A percentile compares a stretch with the other conserved stretches of the same genome.
Conservation (phyloP, 176 grass and related monocot species). For the Carex pumila region DNA sequence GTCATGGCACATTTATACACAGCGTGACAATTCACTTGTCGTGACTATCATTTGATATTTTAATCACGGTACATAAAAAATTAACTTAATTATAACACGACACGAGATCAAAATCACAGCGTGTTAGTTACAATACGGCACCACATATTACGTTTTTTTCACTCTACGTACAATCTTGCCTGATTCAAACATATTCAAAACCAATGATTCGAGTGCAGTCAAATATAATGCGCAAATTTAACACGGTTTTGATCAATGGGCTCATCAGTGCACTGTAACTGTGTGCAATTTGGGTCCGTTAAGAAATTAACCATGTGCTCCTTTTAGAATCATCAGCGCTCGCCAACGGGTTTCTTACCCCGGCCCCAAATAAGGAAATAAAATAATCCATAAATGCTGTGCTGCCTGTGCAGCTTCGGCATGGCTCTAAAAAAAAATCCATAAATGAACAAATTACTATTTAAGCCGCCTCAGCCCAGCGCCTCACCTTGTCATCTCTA, state of each 20-base stretch:
- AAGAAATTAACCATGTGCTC: neutral
- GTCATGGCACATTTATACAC: too few species aligned
- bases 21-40: too few species aligned
- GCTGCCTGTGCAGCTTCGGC: too few species aligned
- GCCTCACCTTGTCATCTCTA: neutral
- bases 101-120: too few species aligned
- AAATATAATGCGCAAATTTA: neutral
- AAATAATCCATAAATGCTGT: neutral
- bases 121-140: too few species aligned
- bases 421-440: too few species aligned
- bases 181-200: neutral
- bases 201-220: neutral
- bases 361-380: neutral
- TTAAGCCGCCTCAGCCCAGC: neutral
- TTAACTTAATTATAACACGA: too few species aligned
- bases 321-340: neutral
- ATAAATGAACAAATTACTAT: neutral
- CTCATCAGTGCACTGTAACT: neutral
- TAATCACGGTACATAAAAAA: too few species aligned
- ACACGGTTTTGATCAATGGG: neutral
- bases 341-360: neutral
- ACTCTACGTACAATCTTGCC: too few species aligned
- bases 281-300: neutral
- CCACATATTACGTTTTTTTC: too few species aligned
- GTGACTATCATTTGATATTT: too few species aligned